Evolutionary conservation across 352 stramenopile species (phyloP).

Genomic region (Pilasporangium apinafurcum): DNA sequence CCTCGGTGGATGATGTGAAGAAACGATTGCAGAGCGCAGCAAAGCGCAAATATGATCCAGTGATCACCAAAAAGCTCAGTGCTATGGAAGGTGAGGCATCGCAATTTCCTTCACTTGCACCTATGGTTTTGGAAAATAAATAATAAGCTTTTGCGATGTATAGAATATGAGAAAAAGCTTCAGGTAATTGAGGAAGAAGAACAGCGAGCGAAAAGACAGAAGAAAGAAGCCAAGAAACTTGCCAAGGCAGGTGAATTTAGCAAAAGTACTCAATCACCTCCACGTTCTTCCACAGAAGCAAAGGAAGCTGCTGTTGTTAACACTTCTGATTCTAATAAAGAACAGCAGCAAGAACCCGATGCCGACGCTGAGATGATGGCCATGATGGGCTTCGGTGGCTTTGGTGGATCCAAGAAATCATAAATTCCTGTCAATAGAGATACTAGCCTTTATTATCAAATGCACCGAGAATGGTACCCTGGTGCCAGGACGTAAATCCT

Average conservation of each 20-base stretch:
- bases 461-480: no score
- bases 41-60: slow-evolving; percentile 80
- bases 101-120: not conserved
- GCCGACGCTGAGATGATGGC: slow-evolving; percentile 85
- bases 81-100: slow-evolving; percentile 49
- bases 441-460: no score
- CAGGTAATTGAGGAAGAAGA: slow-evolving; percentile 64
- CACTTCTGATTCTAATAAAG: not conserved
- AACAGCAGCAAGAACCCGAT: slow-evolving; percentile 11
- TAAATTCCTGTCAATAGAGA: slow-evolving; percentile 12
- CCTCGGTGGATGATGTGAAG: slow-evolving; percentile 83
- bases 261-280: no score
- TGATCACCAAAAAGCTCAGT: slow-evolving; percentile 79
- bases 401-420: slow-evolving; percentile 72
- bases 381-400: slow-evolving; percentile 90
- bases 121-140: not conserved
- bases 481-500: no score
- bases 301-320: slow-evolving; percentile 12
- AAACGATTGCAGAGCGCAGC: slow-evolving; percentile 70
- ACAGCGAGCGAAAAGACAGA: slow-evolving; percentile 57
- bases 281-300: not conserved
- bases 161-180: slow-evolving; percentile 86
- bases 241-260: slow-evolving; percentile 41
- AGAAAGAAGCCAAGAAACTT: slow-evolving; percentile 71
- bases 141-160: not conserved